phyloP scores from a whole-genome alignment of 177 flowering plant genomes.

The Vitis hybrid region DNA sequence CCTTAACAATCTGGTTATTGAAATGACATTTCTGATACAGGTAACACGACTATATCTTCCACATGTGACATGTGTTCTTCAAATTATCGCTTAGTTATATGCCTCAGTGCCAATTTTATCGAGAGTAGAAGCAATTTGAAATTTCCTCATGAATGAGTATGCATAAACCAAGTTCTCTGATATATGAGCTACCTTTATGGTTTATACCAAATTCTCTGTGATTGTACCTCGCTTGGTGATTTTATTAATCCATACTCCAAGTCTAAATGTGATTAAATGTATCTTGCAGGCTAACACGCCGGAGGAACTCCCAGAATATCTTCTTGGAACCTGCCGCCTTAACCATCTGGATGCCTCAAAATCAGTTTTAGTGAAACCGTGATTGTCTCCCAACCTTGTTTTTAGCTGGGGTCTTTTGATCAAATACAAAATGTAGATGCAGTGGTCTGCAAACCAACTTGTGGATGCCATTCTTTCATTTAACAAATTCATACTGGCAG shows the following conservation, averaged over 20 bases:
- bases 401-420: background rate
- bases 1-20: constrained; percentile 82
- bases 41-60: constrained; percentile 28
- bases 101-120: no score
- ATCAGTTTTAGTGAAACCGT: constrained; percentile 30
- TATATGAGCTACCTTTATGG: no score
- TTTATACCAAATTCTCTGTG: no score
- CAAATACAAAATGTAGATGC: background rate
- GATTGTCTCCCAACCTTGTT: constrained; percentile 5
- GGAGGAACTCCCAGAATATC: constrained; percentile 59
- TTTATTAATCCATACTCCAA: no score
- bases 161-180: no score
- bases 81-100: background rate
- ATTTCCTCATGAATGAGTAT: no score
- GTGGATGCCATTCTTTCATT: constrained; percentile 22
- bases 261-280: background rate
- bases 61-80: background rate
- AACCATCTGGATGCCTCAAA: constrained; percentile 56
- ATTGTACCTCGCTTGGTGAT: no score
- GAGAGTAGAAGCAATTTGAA: no score
- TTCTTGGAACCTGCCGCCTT: constrained; percentile 56
- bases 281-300: constrained; percentile 41
- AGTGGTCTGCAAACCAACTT: background rate
- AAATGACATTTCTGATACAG: constrained; percentile 93
- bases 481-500: constrained; percentile 8